Conservation (phyloP, 2,329 filamentous ascomycete genomes). For the Lojkania enalia region DNA sequence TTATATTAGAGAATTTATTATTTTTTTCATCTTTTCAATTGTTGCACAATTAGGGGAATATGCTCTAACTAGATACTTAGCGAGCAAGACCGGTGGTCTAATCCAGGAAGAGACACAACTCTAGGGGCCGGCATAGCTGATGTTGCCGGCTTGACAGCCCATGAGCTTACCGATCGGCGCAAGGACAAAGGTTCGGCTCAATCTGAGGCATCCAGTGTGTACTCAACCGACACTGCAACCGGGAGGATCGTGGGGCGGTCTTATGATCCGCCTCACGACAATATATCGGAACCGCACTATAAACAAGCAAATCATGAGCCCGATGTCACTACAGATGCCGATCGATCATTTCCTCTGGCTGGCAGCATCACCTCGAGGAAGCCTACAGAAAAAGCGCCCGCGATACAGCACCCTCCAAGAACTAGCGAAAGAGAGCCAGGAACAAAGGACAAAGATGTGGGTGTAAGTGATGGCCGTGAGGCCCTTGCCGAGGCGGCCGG, state of each 20-base stretch:
- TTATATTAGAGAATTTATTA: no score
- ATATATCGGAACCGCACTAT: neutral
- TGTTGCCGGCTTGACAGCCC: conserved; percentile 10
- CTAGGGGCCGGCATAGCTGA: conserved; percentile 12
- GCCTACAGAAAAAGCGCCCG: conserved; percentile 10
- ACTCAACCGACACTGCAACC: no score
- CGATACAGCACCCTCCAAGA: neutral
- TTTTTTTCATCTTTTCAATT: no score
- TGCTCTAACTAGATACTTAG: no score
- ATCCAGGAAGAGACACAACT: conserved; percentile 6
- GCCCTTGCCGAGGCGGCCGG: conserved; percentile 37
- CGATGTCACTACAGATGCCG: conserved; percentile 25
- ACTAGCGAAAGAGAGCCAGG: conserved; percentile 17
- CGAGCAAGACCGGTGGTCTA: no score
- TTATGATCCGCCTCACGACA: no score
- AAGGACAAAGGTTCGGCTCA: neutral
- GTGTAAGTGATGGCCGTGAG: conserved; percentile 26
- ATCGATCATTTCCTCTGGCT: conserved; percentile 42
- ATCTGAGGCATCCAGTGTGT: no score
- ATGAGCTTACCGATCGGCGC: conserved; percentile 3
- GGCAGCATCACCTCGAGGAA: conserved; percentile 31
- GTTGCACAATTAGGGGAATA: no score
- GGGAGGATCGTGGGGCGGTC: no score
- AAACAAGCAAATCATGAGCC: conserved; percentile 13
- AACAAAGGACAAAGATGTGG: conserved; percentile 24